phyloP scores from a whole-genome alignment of 257 asterid genomes.

The Nicotiana benthamiana region DNA sequence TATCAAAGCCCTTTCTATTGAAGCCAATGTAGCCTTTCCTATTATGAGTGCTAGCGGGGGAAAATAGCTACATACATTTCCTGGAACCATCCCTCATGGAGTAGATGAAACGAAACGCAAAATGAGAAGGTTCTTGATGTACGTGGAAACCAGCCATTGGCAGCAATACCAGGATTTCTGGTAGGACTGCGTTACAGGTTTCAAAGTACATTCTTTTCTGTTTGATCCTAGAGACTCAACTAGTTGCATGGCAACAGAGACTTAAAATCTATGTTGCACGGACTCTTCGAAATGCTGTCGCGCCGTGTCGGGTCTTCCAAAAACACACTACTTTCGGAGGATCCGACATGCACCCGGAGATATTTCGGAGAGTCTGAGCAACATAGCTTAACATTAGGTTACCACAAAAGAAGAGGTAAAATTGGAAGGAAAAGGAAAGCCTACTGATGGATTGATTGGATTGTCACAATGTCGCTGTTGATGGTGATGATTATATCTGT shows the following conservation, averaged over 20 bases:
- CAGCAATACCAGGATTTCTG: not conserved
- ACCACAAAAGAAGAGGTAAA: not conserved
- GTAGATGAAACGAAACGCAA: not conserved
- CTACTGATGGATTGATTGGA: not conserved
- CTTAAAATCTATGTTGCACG: not conserved
- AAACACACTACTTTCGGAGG: not conserved
- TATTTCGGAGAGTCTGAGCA: not conserved
- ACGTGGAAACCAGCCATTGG: not conserved
- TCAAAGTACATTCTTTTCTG: not conserved
- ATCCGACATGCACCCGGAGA: not conserved
- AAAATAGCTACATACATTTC: not conserved
- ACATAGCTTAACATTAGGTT: not conserved
- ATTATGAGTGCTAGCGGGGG: not conserved
- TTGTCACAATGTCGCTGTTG: not conserved
- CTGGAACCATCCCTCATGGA: not conserved
- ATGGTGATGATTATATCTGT: not conserved
- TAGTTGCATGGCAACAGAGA: not conserved
- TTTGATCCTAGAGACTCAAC: not conserved
- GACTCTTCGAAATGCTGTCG: not conserved
- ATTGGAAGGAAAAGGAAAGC: not conserved
- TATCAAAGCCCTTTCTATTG: not conserved
- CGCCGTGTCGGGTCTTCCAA: rapidly evolving
- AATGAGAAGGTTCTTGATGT: not conserved
- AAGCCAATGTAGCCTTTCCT: not conserved
- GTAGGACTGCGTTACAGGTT: not conserved